phyloP scores from a whole-genome alignment of 192 early-diverging fungal genomes.

The Podila epigama region DNA sequence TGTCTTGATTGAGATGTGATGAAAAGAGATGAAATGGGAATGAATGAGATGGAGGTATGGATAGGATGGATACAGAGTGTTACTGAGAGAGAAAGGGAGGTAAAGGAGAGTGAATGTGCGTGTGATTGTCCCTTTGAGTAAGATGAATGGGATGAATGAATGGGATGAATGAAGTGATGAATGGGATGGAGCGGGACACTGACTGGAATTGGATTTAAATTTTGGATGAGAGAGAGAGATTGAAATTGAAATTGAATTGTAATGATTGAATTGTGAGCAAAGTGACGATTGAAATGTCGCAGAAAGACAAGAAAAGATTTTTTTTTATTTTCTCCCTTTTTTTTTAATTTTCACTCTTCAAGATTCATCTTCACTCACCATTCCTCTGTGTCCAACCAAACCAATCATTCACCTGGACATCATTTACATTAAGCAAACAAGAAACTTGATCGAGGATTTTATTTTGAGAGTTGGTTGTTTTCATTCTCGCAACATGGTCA shows the following conservation, averaged over 20 bases:
- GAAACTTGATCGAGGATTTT: no score
- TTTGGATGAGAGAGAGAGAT: constrained; percentile 2
- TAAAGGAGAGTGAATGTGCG: no score
- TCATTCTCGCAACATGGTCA: no score
- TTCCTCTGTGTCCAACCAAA: background rate
- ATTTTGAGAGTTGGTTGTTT: no score
- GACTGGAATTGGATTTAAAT: no score
- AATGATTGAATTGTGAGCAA: background rate
- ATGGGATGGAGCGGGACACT: background rate
- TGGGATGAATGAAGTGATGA: constrained; percentile 1
- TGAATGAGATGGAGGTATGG: no score
- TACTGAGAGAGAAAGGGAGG: no score
- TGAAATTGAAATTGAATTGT: constrained; percentile 2
- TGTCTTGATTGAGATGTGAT: no score
- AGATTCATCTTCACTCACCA: background rate
- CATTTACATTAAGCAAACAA: no score
- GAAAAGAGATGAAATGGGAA: no score
- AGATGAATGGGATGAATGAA: no score
- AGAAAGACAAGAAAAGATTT: background rate
- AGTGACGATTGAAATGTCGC: background rate
- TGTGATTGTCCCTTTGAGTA: background rate
- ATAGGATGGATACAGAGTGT: no score
- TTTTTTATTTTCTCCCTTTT: background rate
- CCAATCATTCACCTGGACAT: background rate
- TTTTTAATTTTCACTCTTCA: background rate